Conservation (phyloP, 116 monocot genomes). For the Dioscorea cayenensis region DNA sequence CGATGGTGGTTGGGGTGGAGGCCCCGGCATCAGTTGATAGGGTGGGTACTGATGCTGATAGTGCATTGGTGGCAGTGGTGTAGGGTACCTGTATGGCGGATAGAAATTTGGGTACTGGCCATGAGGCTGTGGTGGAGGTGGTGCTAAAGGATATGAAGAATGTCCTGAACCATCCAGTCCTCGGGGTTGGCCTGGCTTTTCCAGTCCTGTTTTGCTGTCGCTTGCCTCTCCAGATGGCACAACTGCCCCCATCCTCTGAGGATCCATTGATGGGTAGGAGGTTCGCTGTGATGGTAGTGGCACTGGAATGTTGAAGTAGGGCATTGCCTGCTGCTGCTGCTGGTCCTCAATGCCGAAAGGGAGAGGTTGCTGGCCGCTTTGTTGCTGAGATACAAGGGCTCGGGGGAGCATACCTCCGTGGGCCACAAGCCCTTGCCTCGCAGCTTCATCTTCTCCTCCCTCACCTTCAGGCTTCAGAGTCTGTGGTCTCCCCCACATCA, state of each 20-base stretch:
- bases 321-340: constrained; percentile 21
- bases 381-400: constrained; percentile 82
- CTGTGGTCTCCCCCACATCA: constrained; percentile 97
- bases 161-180: constrained; percentile 25
- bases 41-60: constrained; percentile 53
- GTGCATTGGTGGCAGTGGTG: constrained; percentile 33
- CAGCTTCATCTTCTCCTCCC: constrained; percentile 35
- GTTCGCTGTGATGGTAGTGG: constrained; percentile 45
- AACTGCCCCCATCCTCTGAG: constrained; percentile 92
- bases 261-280: constrained; percentile 93
- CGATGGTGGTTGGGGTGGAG: constrained; percentile 35
- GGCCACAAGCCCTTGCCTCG: constrained; percentile 42
- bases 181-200: constrained; percentile 28
- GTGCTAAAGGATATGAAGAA: constrained; percentile 16
- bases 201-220: constrained; percentile 25
- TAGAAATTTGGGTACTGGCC: constrained; percentile 63
- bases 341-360: constrained; percentile 44
- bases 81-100: constrained; percentile 71
- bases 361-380: constrained; percentile 39
- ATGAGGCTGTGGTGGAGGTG: constrained; percentile 24
- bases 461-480: constrained; percentile 47
- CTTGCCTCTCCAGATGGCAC: constrained; percentile 56
- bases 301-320: constrained; percentile 80
- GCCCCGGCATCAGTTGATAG: constrained; percentile 33
- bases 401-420: constrained; percentile 87